phyloP scores from a whole-genome alignment of 75 land plant genomes.

The Picea glauca region DNA sequence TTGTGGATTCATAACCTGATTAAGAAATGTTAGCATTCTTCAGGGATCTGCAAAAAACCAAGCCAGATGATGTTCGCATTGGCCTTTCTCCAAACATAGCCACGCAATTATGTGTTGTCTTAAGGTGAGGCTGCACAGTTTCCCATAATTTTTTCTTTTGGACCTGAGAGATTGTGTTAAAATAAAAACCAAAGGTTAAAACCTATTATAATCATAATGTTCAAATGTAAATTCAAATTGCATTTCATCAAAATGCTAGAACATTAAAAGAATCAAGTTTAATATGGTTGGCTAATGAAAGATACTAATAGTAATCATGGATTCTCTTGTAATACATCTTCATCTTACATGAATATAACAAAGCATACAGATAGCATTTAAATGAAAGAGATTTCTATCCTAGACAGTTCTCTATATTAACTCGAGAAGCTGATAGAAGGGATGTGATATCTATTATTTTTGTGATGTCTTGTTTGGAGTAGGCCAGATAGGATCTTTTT shows the following conservation, averaged over 20 bases:
- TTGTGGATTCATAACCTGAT: neutral
- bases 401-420: no score
- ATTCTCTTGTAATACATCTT: no score
- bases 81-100: slow-evolving; percentile 55
- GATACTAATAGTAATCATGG: neutral
- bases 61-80: slow-evolving; percentile 78
- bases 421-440: no score
- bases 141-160: slow-evolving; percentile 97
- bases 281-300: neutral
- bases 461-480: neutral
- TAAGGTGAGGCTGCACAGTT: slow-evolving; percentile 78
- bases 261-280: neutral
- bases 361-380: no score
- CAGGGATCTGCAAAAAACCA: slow-evolving; percentile 50
- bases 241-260: neutral
- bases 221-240: neutral
- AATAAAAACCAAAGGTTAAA: neutral
- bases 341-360: no score
- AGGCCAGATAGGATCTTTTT: no score
- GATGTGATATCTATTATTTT: neutral
- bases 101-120: slow-evolving; percentile 54
- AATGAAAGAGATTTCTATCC: no score
- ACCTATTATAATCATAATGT: no score
- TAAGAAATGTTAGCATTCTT: slow-evolving; percentile 78
- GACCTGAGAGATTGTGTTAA: slow-evolving; percentile 30